phyloP scores from a whole-genome alignment of 2,329 filamentous ascomycete genomes.

The Rutstroemia sp. region DNA sequence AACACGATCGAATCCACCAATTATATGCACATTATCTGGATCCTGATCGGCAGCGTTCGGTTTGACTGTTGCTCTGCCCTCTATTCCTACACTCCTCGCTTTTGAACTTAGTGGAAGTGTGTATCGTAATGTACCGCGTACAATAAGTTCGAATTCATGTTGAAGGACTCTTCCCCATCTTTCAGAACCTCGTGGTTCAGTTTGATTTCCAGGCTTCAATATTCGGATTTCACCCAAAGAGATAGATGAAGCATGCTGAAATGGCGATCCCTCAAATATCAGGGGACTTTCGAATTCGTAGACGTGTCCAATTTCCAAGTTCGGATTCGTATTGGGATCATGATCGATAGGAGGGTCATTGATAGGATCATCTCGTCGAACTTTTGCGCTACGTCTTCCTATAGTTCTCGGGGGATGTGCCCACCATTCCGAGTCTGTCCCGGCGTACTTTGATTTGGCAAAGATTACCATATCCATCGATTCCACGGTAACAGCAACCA shows the following conservation, averaged over 20 bases:
- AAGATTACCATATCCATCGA: constrained; percentile 89
- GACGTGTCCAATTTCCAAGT: constrained; percentile 87
- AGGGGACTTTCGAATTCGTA: constrained; percentile 81
- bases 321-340: constrained; percentile 61
- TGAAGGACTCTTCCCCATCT: constrained; percentile 88
- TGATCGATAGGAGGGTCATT: constrained; percentile 41
- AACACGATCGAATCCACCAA: constrained; percentile 5
- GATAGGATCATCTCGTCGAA: constrained; percentile 25
- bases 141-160: constrained; percentile 87
- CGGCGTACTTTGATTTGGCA: constrained; percentile 85
- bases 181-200: constrained; percentile 69
- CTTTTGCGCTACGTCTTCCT: constrained; percentile 29
- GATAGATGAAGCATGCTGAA: constrained; percentile 62
- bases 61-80: constrained; percentile 52
- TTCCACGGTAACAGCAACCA: constrained; percentile 78
- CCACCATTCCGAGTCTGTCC: constrained; percentile 53
- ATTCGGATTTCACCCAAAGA: constrained; percentile 82
- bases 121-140: constrained; percentile 87
- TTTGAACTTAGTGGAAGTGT: constrained; percentile 53
- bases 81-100: constrained; percentile 51
- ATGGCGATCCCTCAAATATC: constrained; percentile 82
- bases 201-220: constrained; percentile 77
- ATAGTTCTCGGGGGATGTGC: constrained; percentile 31
- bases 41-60: constrained; percentile 39
- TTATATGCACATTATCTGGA: constrained; percentile 24